Conservation (phyloP, 2,329 filamentous ascomycete genomes). For the Ascochyta pisi region DNA sequence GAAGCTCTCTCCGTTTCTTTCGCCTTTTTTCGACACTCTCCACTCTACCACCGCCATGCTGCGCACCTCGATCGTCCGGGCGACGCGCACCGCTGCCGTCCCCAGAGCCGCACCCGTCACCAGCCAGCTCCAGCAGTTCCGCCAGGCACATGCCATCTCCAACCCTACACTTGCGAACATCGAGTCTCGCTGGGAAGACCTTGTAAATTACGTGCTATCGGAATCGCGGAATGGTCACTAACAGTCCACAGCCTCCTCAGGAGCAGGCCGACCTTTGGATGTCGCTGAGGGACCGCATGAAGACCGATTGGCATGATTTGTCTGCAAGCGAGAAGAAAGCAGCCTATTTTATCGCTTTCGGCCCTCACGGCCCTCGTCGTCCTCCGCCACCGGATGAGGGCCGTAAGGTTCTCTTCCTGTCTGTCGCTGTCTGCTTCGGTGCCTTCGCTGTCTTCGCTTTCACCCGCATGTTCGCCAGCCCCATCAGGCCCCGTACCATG, state of each 20-base stretch:
- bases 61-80: slow-evolving; percentile 50
- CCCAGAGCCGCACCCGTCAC: slow-evolving; percentile 46
- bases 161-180: slow-evolving; percentile 98
- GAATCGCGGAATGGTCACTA: not conserved
- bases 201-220: slow-evolving; percentile 46
- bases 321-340: slow-evolving; percentile 97
- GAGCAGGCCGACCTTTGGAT: slow-evolving; percentile 99
- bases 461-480: slow-evolving; percentile 73
- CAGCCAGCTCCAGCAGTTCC: slow-evolving; percentile 58
- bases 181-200: slow-evolving; percentile 98
- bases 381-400: slow-evolving; percentile 82
- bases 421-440: slow-evolving; percentile 69
- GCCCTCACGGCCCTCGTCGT: slow-evolving; percentile 91
- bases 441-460: slow-evolving; percentile 74
- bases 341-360: slow-evolving; percentile 99
- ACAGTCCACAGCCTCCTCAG: slow-evolving; percentile 67
- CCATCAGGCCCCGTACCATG: slow-evolving; percentile 79
- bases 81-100: slow-evolving; percentile 45
- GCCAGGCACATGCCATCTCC: slow-evolving; percentile 89
- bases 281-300: slow-evolving; percentile 97
- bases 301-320: slow-evolving; percentile 94
- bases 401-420: slow-evolving; percentile 78
- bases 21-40: slow-evolving; percentile 45
- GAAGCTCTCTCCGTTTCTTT: slow-evolving; percentile 41
- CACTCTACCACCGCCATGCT: slow-evolving; percentile 50